These are phyloP conservation scores for Achaetomiella virescens DNA, from an alignment of 495 filamentous ascomycete genomes.

Conservation along the genomic window DNA sequence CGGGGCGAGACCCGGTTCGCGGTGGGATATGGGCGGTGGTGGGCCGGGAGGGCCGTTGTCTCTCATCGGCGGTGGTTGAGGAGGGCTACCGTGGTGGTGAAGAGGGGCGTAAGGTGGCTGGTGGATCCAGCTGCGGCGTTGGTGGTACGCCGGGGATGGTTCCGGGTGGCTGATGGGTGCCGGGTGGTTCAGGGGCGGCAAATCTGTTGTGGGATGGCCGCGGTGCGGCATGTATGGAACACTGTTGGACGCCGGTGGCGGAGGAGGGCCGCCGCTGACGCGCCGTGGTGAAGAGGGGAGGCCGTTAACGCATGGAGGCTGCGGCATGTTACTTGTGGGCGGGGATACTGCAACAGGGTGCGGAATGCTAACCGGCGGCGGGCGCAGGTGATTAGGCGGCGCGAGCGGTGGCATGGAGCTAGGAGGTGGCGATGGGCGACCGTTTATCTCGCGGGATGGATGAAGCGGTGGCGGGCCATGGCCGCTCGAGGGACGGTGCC, in stretches of 20 bases:
- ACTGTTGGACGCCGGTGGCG: conserved; percentile 23
- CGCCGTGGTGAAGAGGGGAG: conserved; percentile 37
- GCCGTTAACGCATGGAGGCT: conserved; percentile 35
- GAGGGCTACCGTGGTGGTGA: conserved; percentile 34
- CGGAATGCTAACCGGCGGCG: conserved; percentile 30
- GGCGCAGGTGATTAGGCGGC: conserved; percentile 38
- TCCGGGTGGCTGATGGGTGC: conserved; percentile 1
- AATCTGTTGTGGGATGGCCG: conserved; percentile 24
- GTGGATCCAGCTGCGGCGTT: not conserved
- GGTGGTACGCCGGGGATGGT: too few relatives aligned
- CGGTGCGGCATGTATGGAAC: conserved; percentile 24
- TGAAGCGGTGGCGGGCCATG: conserved; percentile 33
- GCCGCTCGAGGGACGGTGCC: conserved; percentile 30
- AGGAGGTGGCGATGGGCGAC: conserved; percentile 30
- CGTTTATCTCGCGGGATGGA: conserved; percentile 36
- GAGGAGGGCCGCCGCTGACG: conserved; percentile 23
- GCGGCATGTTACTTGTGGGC: conserved; percentile 37
- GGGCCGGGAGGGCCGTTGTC: not conserved
- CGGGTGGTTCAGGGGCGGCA: conserved; percentile 19
- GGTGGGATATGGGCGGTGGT: conserved; percentile 7
- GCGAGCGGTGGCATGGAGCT: conserved; percentile 35
- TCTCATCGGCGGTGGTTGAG: conserved; percentile 6
- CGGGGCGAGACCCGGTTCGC: conserved; percentile 29
- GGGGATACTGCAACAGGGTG: conserved; percentile 32
- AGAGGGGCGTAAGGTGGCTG: not conserved